phyloP scores from a whole-genome alignment of 129 eudicot genomes.

The Pulicaria dysenterica region DNA sequence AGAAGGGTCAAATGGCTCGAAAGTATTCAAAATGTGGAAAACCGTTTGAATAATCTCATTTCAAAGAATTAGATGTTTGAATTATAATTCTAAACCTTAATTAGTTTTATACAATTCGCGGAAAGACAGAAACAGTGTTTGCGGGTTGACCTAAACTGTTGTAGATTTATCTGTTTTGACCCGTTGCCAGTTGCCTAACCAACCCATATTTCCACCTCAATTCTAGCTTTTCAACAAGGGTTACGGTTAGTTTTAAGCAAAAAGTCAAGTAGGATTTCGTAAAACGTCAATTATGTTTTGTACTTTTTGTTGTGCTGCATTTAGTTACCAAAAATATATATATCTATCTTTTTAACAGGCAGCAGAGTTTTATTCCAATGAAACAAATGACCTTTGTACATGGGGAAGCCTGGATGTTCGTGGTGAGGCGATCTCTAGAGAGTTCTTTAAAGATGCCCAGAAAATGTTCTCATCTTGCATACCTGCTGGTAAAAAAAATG shows the following conservation, averaged over 20 bases:
- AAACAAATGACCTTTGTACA: constrained; percentile 40
- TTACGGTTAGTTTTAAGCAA: constrained; percentile 5
- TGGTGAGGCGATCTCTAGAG: constrained; percentile 47
- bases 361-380: constrained; percentile 60
- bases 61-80: background rate
- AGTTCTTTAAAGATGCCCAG: constrained; percentile 49
- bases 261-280: constrained; percentile 1
- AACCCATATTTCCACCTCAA: background rate
- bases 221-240: background rate
- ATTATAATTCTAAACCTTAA: background rate
- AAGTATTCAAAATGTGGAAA: background rate
- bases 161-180: background rate
- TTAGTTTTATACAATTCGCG: background rate
- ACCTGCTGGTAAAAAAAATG: constrained; percentile 58
- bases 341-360: constrained; percentile 48
- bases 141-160: background rate
- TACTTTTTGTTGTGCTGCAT: background rate
- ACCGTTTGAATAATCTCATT: background rate
- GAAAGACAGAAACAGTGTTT: background rate
- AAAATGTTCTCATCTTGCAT: constrained; percentile 37
- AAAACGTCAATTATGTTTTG: background rate
- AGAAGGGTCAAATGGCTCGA: background rate
- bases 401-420: constrained; percentile 59
- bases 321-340: background rate
- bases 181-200: background rate